phyloP scores from a whole-genome alignment of 2,329 filamentous ascomycete species.

The Trichophyton benhamiae region DNA sequence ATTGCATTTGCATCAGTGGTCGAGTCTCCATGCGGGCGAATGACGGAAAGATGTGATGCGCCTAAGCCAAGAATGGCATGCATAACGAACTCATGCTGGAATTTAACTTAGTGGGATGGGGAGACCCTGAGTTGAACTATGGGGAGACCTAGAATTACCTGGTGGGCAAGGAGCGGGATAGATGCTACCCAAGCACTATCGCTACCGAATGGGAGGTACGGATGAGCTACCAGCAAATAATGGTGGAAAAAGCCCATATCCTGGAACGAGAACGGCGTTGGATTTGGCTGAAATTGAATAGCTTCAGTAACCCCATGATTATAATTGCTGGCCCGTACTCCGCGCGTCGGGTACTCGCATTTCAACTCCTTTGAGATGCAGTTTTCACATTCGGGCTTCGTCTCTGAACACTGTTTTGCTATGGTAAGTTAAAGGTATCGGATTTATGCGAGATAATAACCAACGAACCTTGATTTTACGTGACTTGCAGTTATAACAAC shows the following conservation, averaged over 20 bases:
- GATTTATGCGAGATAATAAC: not conserved
- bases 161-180: constrained; percentile 54
- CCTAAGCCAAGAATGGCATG: constrained; percentile 56
- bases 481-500: constrained; percentile 28
- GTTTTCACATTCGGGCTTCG: constrained; percentile 24
- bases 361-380: constrained; percentile 20
- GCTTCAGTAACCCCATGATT: not conserved
- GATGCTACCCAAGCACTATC: constrained; percentile 55
- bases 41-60: constrained; percentile 47
- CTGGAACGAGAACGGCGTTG: constrained; percentile 26
- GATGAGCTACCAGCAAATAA: constrained; percentile 42
- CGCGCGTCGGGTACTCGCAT: constrained; percentile 20
- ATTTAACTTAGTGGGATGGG: constrained; percentile 13
- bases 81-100: constrained; percentile 49
- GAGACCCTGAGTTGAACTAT: not conserved
- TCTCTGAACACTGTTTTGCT: constrained; percentile 21
- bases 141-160: constrained; percentile 32
- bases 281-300: not conserved
- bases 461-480: constrained; percentile 37
- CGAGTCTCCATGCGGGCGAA: constrained; percentile 40
- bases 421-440: not conserved
- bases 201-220: constrained; percentile 51
- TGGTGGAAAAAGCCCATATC: constrained; percentile 43
- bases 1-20: constrained; percentile 42
- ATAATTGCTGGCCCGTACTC: not conserved